Evolutionary conservation across 2,329 filamentous ascomycete genomes (phyloP).

Genomic region (Aspergillus sergii): DNA sequence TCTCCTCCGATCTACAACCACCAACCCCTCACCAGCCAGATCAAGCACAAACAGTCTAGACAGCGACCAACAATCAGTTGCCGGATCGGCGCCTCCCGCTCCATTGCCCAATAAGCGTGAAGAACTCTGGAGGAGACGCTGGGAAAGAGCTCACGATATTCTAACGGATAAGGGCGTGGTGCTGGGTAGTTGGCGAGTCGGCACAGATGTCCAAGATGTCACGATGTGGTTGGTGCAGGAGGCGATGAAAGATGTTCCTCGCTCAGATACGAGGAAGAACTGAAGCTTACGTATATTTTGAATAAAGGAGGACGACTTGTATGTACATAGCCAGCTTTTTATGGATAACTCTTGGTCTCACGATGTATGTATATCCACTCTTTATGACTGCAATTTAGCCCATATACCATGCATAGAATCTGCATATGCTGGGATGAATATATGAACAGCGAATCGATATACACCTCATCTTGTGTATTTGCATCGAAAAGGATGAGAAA

Average conservation of each 20-base stretch:
- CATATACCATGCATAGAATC: not conserved
- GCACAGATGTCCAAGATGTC: constrained; percentile 48
- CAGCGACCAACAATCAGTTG: constrained; percentile 20
- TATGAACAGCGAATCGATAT: not conserved
- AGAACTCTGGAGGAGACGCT: constrained; percentile 52
- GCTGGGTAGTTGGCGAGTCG: constrained; percentile 50
- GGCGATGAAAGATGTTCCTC: constrained; percentile 32
- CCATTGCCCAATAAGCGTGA: constrained; percentile 50
- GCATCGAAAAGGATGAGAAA: not conserved
- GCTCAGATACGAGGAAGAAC: not conserved
- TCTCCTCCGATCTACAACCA: constrained; percentile 24
- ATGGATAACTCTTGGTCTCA: not conserved
- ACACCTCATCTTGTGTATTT: not conserved
- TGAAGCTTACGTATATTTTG: not conserved
- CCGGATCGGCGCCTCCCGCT: constrained; percentile 16
- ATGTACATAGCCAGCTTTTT: not conserved
- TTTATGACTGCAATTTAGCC: not conserved
- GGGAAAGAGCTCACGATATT: constrained; percentile 48
- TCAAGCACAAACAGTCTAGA: constrained; percentile 20
- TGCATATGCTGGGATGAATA: not conserved
- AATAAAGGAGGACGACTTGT: not conserved
- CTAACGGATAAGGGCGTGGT: constrained; percentile 46
- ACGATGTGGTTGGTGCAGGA: constrained; percentile 47
- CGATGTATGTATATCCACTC: not conserved
- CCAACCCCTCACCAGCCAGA: constrained; percentile 24